Evolutionary conservation across 2,329 filamentous ascomycete genomes (phyloP), one percentile per base, ranked within the genome.

Genomic region (Clarireedia sp.): DNA sequence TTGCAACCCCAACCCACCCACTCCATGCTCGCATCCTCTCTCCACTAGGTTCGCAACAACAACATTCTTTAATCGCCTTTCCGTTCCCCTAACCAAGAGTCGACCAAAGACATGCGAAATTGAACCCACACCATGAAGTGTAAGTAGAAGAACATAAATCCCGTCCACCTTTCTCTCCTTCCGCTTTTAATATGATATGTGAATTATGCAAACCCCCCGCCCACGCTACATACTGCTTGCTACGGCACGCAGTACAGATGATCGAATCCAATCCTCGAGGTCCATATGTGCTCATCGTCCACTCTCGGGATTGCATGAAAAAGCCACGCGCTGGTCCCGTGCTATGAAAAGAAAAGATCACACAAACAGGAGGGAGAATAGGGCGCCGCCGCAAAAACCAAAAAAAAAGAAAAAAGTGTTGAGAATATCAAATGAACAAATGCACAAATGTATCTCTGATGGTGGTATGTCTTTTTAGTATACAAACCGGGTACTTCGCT

Each of bases 391-490:
- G 17, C 41, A 14, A 23, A 45, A 44, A 45, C 9, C 19, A 12
- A 44, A 44, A 21, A 17, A n/a, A n/a, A n/a, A n/a, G n/a, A 44
- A 14, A 45, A 6, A 23, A 45, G 21, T 21, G 19, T 24, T 48
- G 51, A 23, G 40, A 23, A 45, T 45, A 45, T 45, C 21, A 36
- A 54, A 14, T 7, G 3, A 48, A 37, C 5, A 37, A 40, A 33
- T 53, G 23, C 51, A 29, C 17, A 45, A 23, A 4, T 8, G 33
- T n/a, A 48, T 48, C 33, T 48, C 29, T 29, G 6, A 54, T 54
- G 33, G 26, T 45, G 14, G 26, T 54, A 36, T 38, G 33, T 43
- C n/a, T 37, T 41, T 36, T 48, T 54, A 54, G 26, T 36, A 49
- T 48, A 54, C 44, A 54, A 48, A 29, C 45, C 36, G 46, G 45